Percentiles rank a stretch among this genome's conserved stretches.
These are phyloP conservation scores for Picea glauca DNA, from an alignment of 75 land plant species.

Conservation along the genomic window DNA sequence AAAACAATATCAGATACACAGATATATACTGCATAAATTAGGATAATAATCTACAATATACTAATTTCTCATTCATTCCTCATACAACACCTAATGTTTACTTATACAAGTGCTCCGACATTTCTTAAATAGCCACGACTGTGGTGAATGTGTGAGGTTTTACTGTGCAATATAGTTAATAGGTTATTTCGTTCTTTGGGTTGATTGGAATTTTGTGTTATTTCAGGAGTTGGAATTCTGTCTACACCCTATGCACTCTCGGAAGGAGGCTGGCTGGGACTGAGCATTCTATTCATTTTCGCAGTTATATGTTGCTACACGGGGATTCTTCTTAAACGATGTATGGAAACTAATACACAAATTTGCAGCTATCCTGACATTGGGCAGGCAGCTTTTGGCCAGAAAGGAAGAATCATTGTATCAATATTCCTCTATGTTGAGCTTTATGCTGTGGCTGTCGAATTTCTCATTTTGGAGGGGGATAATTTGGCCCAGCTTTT, in stretches of 20 bases:
- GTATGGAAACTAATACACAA: slow-evolving; percentile 36
- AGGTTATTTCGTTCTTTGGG: slow-evolving; percentile 1
- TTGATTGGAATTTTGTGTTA: neutral
- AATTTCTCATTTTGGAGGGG: slow-evolving; percentile 62
- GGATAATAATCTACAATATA: too few relatives aligned
- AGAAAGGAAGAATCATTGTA: slow-evolving; percentile 39
- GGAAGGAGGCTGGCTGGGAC: slow-evolving; percentile 61
- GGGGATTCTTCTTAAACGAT: slow-evolving; percentile 44
- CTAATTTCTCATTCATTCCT: too few relatives aligned
- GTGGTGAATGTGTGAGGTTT: too few relatives aligned
- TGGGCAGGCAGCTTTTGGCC: slow-evolving; percentile 63
- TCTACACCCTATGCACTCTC: slow-evolving; percentile 76
- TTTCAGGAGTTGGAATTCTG: slow-evolving; percentile 55
- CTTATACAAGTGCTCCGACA: too few relatives aligned
- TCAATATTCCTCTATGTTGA: slow-evolving; percentile 43
- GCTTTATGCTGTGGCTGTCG: slow-evolving; percentile 54
- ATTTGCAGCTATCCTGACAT: slow-evolving; percentile 68
- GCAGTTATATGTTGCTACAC: slow-evolving; percentile 53
- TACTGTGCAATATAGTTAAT: neutral
- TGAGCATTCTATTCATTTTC: slow-evolving; percentile 28
- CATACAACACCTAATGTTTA: too few relatives aligned
- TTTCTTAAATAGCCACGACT: too few relatives aligned
- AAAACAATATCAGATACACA: too few relatives aligned
- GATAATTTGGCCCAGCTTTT: slow-evolving; percentile 50
- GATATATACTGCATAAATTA: too few relatives aligned